Evolutionary conservation across 805 yeast species (phyloP).

Genomic region (Debaryomyces maramus): DNA sequence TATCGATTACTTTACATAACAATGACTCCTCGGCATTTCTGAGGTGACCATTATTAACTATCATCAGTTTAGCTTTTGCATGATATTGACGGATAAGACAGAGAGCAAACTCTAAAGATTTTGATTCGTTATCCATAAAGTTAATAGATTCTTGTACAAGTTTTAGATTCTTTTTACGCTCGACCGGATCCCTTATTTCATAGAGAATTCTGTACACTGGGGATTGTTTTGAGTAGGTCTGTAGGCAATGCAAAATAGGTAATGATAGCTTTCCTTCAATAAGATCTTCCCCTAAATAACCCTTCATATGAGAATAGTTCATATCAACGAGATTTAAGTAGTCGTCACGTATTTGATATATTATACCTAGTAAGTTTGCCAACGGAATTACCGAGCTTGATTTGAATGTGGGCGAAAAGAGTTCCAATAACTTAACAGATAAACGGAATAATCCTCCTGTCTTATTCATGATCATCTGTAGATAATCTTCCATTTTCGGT

Average conservation of each 20-base stretch:
- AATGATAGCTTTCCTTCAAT: slow-evolving; percentile 88
- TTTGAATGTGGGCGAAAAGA: slow-evolving; percentile 9
- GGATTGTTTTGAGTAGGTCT: slow-evolving; percentile 10
- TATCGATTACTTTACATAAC: slow-evolving; percentile 16
- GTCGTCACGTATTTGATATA: slow-evolving; percentile 87
- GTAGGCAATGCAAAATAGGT: slow-evolving; percentile 66
- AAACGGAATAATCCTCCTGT: slow-evolving; percentile 88
- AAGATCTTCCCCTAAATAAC: slow-evolving; percentile 72
- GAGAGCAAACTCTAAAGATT: slow-evolving; percentile 27
- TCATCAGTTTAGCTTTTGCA: slow-evolving; percentile 16
- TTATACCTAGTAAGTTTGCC: slow-evolving; percentile 74
- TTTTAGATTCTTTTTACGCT: slow-evolving; percentile 13
- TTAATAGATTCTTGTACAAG: slow-evolving; percentile 21
- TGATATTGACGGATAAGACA: slow-evolving; percentile 22
- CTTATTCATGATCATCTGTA: slow-evolving; percentile 77
- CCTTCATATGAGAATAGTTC: slow-evolving; percentile 61
- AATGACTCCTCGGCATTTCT: slow-evolving; percentile 6
- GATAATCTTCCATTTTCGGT: slow-evolving; percentile 49
- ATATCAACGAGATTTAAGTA: slow-evolving; percentile 64
- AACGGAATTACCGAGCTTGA: slow-evolving; percentile 41
- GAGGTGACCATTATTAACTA: slow-evolving; percentile 3
- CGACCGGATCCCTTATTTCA: slow-evolving; percentile 13
- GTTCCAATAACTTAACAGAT: slow-evolving; percentile 63
- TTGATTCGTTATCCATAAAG: slow-evolving; percentile 19
- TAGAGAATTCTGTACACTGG: slow-evolving; percentile 27